phyloP scores from a whole-genome alignment of 2,329 filamentous ascomycete species.

The Salinomyces thailandicus region DNA sequence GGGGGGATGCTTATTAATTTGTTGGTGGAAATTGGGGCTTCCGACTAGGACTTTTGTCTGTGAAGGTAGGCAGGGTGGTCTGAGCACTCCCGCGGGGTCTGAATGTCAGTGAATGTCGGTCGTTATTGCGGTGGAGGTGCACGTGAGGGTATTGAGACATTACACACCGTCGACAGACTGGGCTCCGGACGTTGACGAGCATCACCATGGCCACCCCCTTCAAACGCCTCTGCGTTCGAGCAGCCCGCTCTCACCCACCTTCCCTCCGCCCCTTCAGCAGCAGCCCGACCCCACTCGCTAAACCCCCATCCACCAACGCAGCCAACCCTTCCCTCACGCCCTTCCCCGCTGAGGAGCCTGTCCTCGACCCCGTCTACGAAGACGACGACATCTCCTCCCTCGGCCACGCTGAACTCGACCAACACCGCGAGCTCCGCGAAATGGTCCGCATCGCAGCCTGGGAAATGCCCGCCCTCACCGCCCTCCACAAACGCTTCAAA shows the following conservation, averaged over 20 bases:
- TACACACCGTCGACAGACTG: too few species aligned
- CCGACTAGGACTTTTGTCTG: too few species aligned
- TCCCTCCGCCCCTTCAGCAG: constrained; percentile 8
- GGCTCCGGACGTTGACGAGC: too few species aligned
- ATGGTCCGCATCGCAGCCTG: constrained; percentile 81
- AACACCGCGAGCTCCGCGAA: constrained; percentile 78
- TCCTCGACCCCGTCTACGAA: constrained; percentile 48
- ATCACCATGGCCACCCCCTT: constrained; percentile 21
- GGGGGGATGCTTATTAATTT: too few species aligned
- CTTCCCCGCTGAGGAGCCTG: constrained; percentile 3
- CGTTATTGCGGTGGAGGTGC: too few species aligned
- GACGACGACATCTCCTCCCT: constrained; percentile 68
- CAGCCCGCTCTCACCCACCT: constrained; percentile 6
- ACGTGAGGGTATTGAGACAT: too few species aligned
- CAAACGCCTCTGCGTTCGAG: constrained; percentile 21
- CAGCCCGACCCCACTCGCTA: constrained; percentile 1
- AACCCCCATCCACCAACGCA: background rate
- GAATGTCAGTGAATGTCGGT: too few species aligned
- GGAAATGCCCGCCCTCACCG: constrained; percentile 79
- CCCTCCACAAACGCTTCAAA: constrained; percentile 75
- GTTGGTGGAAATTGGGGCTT: too few species aligned
- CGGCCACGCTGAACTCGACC: constrained; percentile 77
- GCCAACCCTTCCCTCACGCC: constrained; percentile 4
- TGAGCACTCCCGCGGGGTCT: too few species aligned
- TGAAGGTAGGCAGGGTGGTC: too few species aligned